Conservation (phyloP, 441 rosid genomes). For the Omphalea diandra region DNA sequence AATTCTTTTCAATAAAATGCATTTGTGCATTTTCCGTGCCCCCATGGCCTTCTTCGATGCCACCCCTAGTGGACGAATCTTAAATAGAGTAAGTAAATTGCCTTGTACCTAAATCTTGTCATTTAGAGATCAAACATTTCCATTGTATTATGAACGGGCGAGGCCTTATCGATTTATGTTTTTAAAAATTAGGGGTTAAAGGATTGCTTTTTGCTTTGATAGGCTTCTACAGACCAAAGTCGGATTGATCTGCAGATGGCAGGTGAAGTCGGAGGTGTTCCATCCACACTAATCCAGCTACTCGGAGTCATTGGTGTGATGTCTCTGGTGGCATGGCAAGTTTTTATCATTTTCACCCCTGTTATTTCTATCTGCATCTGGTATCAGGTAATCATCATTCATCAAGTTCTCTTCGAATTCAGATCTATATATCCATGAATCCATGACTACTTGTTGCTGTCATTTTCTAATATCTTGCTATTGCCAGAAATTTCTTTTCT, state of each 20-base stretch:
- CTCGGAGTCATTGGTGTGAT: constrained; percentile 75
- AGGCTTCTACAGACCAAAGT: constrained; percentile 52
- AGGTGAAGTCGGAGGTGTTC: constrained; percentile 43
- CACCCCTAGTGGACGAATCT: constrained; percentile 78
- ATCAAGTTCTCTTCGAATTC: no score
- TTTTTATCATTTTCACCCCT: constrained; percentile 16
- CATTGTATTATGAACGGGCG: no score
- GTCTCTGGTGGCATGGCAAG: constrained; percentile 63
- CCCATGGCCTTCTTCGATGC: constrained; percentile 36
- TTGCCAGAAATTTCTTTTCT: neutral
- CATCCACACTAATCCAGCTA: constrained; percentile 55
- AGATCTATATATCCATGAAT: neutral
- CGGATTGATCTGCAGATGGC: constrained; percentile 62
- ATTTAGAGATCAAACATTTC: no score
- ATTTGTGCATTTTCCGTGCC: neutral
- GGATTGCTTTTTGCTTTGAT: neutral
- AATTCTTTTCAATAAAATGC: constrained; percentile 5
- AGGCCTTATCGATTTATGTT: neutral
- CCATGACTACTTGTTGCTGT: neutral
- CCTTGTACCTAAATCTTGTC: no score
- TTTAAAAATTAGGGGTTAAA: neutral
- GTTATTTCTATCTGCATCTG: constrained; percentile 6
- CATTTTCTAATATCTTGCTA: neutral
- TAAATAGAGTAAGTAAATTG: constrained; percentile 57
- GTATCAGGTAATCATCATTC: constrained; percentile 18